These are phyloP conservation scores for Cladophialophora exuberans DNA, from an alignment of 2,329 filamentous ascomycete species.

Conservation along the genomic window DNA sequence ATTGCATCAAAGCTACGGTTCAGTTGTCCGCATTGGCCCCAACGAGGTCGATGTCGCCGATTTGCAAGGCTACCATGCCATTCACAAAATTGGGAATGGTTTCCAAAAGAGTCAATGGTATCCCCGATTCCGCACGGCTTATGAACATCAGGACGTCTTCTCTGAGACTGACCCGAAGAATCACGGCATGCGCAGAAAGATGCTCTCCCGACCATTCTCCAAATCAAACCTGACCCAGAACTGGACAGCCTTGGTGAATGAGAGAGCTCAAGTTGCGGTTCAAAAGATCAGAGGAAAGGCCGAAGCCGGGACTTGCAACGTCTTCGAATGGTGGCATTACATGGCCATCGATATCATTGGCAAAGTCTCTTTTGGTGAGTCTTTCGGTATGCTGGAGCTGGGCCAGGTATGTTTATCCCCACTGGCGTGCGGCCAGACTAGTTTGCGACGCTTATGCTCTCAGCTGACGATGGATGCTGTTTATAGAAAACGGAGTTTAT, in stretches of 20 bases:
- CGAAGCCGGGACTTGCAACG: constrained; percentile 38
- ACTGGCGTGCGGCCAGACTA: not conserved
- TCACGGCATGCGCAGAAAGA: constrained; percentile 45
- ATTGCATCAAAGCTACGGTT: constrained; percentile 38
- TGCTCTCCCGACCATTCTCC: constrained; percentile 45
- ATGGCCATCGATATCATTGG: constrained; percentile 60
- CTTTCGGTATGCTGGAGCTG: constrained; percentile 9
- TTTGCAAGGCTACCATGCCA: constrained; percentile 36
- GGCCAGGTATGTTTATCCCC: not conserved
- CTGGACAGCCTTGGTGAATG: not conserved
- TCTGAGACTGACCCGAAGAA: constrained; percentile 43
- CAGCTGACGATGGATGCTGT: not conserved
- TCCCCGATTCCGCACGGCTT: constrained; percentile 25
- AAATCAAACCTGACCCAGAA: constrained; percentile 4
- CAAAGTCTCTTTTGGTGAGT: constrained; percentile 57
- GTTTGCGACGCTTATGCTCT: not conserved
- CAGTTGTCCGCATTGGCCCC: constrained; percentile 23
- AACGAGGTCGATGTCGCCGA: constrained; percentile 45
- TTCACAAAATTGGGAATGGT: constrained; percentile 39
- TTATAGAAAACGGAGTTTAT: no score
- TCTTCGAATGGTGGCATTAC: constrained; percentile 59
- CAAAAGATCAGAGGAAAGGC: constrained; percentile 7
- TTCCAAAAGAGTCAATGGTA: constrained; percentile 42
- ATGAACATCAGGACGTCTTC: constrained; percentile 42
- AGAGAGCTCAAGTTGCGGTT: not conserved